Evolutionary conservation across 2,329 filamentous ascomycete species (phyloP), one percentile per base, ranked within the genome.

Genomic region (Fusarium phyllophilum): DNA sequence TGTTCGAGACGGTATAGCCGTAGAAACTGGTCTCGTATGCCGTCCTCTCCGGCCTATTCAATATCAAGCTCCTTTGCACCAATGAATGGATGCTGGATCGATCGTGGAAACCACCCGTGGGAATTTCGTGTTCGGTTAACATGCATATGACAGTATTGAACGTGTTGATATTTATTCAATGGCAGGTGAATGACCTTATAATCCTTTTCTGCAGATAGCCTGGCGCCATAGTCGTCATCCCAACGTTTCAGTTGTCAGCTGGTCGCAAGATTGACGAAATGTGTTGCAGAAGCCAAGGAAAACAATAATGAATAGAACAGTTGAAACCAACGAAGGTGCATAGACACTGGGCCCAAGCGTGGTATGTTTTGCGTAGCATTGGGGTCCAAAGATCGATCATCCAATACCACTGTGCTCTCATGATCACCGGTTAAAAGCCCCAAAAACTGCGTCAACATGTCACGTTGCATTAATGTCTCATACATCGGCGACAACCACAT

Each of bases 241-340:
- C 10, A 18, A 29, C 13, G 44, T 29, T 15, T 22, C 22, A 34
- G 12, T 10, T 14, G 5, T 6, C 29, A 1, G 4, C 2, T 6
- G 17, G 29, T 13, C 6, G 11, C 17, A 12, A 33, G 22, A 33
- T 10, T 13, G 7, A 29, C 26, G 12, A 6, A 4, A 20, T 45
- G 9, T n/a, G 48, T 34, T 34, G 22, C 22, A 33, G 15, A 0
- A 14, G 4, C 1, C 8, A 33, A 5, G 15, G 2, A 8, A 24
- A 6, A 18, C 20, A 24, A 5, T 6, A 18, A 31, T 15, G 8
- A 24, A 34, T 17, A 31, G 14, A 14, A 8, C 1, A 26, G 8
- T 14, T 7, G 6, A 20, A 20, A 5, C 12, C 24, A 46, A 26
- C 12, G 8, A 26, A 6, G 5, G 4, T 20, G 17, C 12, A 46